Conservation (phyloP, 345 rosid genomes). For the Salix koriyanagi region DNA sequence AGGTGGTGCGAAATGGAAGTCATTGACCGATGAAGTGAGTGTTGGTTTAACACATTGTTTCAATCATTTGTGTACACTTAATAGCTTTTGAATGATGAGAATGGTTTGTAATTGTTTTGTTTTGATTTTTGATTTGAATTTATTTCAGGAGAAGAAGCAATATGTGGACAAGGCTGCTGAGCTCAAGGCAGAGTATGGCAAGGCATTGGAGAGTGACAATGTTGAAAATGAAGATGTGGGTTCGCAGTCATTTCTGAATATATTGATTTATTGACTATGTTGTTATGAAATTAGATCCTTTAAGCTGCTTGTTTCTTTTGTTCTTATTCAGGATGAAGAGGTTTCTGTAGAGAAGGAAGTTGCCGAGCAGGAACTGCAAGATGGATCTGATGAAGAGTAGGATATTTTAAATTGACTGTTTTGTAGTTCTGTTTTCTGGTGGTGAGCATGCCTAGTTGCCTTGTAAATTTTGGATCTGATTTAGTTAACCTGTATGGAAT, state of each 20-base stretch:
- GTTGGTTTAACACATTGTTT: background rate
- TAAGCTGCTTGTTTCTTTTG: background rate
- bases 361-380: slow-evolving; percentile 22
- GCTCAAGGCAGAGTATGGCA: slow-evolving; percentile 58
- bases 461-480: slow-evolving; percentile 7
- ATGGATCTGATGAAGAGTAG: slow-evolving; percentile 38
- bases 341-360: slow-evolving; percentile 32
- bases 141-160: slow-evolving; percentile 63
- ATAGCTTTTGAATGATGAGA: background rate
- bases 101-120: background rate
- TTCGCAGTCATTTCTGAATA: background rate
- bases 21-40: slow-evolving; percentile 75
- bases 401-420: background rate
- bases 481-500: background rate
- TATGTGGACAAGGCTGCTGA: slow-evolving; percentile 67
- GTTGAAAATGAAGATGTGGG: slow-evolving; percentile 31
- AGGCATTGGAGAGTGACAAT: slow-evolving; percentile 35
- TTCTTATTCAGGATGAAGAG: slow-evolving; percentile 38
- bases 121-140: background rate
- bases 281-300: background rate
- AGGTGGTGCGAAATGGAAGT: slow-evolving; percentile 83
- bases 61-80: background rate
- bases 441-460: background rate
- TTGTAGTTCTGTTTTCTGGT: background rate
- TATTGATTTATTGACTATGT: background rate